phyloP scores from a whole-genome alignment of 331 rosid genomes.

The Quercus lobata region DNA sequence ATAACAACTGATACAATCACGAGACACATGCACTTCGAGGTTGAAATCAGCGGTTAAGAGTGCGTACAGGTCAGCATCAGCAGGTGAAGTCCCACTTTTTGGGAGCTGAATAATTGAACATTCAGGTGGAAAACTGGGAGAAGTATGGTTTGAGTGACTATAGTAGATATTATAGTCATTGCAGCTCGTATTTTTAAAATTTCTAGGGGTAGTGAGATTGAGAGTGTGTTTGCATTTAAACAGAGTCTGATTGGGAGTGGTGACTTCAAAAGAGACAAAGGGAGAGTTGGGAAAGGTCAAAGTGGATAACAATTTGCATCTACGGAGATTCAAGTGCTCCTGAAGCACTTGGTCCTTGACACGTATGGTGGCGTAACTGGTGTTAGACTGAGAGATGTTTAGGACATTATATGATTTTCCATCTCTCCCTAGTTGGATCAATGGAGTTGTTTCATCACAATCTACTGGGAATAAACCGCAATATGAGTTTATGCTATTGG shows the following conservation, averaged over 20 bases:
- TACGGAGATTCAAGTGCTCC: not conserved
- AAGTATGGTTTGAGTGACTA: fast-evolving
- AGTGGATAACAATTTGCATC: not conserved
- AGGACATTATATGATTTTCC: slow-evolving; percentile 2
- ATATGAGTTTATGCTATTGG: not conserved
- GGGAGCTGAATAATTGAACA: slow-evolving; percentile 8
- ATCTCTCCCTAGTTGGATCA: slow-evolving; percentile 11
- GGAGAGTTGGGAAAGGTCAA: slow-evolving; percentile 24
- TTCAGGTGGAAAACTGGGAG: fast-evolving
- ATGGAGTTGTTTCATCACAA: not conserved
- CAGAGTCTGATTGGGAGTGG: not conserved
- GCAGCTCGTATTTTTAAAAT: not conserved
- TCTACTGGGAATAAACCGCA: slow-evolving; percentile 19
- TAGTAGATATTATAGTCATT: not conserved
- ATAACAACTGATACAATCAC: fast-evolving
- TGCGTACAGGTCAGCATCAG: fast-evolving
- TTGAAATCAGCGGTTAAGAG: fast-evolving
- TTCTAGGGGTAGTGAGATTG: fast-evolving
- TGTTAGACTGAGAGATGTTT: not conserved
- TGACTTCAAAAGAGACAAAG: not conserved
- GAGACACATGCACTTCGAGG: not conserved
- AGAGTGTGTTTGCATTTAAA: slow-evolving; percentile 17
- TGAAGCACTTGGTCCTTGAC: fast-evolving
- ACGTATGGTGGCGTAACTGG: not conserved
- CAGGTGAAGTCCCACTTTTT: fast-evolving